phyloP scores from a whole-genome alignment of 2,329 filamentous ascomycete species.

The Fusarium oligoseptatum region DNA sequence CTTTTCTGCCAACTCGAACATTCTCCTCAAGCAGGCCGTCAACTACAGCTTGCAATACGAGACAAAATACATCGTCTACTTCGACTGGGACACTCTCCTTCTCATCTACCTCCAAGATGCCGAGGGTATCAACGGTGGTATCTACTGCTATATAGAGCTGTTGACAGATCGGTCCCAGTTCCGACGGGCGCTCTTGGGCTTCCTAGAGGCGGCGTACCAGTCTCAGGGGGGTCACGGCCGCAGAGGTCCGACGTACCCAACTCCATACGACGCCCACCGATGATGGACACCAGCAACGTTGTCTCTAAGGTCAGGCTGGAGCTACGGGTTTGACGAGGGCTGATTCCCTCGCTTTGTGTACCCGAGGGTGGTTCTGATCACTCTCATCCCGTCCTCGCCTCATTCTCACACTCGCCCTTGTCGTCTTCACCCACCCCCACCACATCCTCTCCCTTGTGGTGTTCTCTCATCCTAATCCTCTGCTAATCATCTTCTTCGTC shows the following conservation, averaged over 20 bases:
- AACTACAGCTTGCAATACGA: not conserved
- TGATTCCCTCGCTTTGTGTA: no score
- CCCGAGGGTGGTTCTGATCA: no score
- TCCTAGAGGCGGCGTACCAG: not conserved
- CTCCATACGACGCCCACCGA: no score
- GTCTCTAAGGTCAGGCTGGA: no score
- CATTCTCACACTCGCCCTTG: not conserved
- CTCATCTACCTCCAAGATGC: not conserved
- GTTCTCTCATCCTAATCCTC: not conserved
- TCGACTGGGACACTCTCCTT: not conserved
- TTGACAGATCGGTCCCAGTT: not conserved
- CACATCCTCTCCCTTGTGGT: no score
- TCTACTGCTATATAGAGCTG: not conserved
- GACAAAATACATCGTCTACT: not conserved
- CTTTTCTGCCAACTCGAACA: no score
- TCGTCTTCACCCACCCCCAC: no score
- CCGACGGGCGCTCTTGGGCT: not conserved
- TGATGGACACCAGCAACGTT: no score
- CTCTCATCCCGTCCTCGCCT: no score
- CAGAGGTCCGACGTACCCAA: not conserved
- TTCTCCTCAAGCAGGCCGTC: not conserved
- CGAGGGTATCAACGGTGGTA: not conserved
- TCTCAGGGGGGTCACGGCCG: not conserved
- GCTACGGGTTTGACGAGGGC: no score
- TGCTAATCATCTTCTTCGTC: not conserved